Conservation (phyloP, 2,329 filamentous ascomycete genomes). For the Chaetomiaceae sp. region DNA sequence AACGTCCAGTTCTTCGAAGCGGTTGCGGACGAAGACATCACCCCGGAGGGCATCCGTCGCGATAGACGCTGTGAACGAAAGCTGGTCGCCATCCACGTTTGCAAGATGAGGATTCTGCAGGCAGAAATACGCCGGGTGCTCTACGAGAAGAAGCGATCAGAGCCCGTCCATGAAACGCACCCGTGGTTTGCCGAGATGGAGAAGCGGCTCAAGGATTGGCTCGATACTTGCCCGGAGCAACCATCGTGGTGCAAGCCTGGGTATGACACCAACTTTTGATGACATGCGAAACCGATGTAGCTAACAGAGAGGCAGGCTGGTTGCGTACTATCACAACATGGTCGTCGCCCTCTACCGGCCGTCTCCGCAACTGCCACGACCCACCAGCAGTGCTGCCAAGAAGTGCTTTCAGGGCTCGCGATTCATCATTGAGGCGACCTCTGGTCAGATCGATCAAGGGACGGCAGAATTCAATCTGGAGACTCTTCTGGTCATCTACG, state of each 20-base stretch:
- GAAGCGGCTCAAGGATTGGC: conserved; percentile 71
- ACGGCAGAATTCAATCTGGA: conserved; percentile 90
- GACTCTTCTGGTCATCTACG: conserved; percentile 82
- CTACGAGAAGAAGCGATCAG: conserved; percentile 74
- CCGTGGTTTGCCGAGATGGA: conserved; percentile 84
- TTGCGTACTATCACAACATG: conserved; percentile 74
- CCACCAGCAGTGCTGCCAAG: conserved; percentile 68
- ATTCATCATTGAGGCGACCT: conserved; percentile 75
- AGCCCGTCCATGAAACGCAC: conserved; percentile 72
- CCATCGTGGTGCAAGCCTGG: conserved; percentile 69
- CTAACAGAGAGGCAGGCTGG: conserved; percentile 44
- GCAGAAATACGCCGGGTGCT: conserved; percentile 80
- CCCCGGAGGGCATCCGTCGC: conserved; percentile 63
- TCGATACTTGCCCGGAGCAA: conserved; percentile 66
- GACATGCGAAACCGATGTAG: background rate
- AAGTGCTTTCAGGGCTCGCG: conserved; percentile 78
- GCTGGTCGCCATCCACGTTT: conserved; percentile 83
- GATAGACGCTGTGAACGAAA: conserved; percentile 75
- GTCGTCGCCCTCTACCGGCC: conserved; percentile 82
- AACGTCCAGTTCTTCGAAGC: conserved; percentile 80
- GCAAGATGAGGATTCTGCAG: conserved; percentile 82
- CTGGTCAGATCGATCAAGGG: conserved; percentile 68
- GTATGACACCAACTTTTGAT: conserved; percentile 42
- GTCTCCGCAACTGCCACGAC: conserved; percentile 84
- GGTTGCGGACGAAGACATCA: conserved; percentile 79